Conservation (phyloP, 768 basidiomycete species). For the Leccinum barrowsii region DNA sequence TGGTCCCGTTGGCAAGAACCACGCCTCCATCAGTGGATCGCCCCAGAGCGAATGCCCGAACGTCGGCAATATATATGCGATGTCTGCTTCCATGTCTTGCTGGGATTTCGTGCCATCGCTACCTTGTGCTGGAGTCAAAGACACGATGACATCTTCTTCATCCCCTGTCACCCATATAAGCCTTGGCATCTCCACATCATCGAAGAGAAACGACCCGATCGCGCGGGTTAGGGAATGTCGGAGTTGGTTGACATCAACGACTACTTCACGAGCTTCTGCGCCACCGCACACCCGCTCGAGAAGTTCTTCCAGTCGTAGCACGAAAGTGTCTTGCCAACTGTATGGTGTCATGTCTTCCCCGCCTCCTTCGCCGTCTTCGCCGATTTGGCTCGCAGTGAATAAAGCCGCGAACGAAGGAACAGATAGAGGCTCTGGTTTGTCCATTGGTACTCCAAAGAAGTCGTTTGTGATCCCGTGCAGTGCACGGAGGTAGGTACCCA, state of each 20-base stretch:
- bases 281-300: constrained; percentile 41
- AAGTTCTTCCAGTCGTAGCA: constrained; percentile 51
- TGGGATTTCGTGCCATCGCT: constrained; percentile 1
- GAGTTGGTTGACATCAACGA: constrained; percentile 37
- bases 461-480: constrained; percentile 75
- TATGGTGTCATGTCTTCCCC: constrained; percentile 36
- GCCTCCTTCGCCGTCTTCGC: constrained; percentile 6
- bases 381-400: neutral
- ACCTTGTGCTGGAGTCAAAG: constrained; percentile 24
- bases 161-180: constrained; percentile 62
- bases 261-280: constrained; percentile 18
- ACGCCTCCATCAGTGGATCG: constrained; percentile 68
- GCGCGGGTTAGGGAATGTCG: constrained; percentile 58
- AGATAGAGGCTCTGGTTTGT: constrained; percentile 32
- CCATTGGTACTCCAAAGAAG: constrained; percentile 61
- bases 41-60: constrained; percentile 65
- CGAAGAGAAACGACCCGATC: constrained; percentile 72
- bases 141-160: constrained; percentile 55
- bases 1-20: constrained; percentile 51
- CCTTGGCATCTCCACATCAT: constrained; percentile 70
- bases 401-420: constrained; percentile 14
- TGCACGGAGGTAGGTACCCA: constrained; percentile 58
- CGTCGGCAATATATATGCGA: constrained; percentile 37
- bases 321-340: constrained; percentile 78
- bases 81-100: constrained; percentile 22